These are phyloP conservation scores for Scedosporium apiospermum DNA, from an alignment of 2,329 filamentous ascomycete species.

Conservation along the genomic window DNA sequence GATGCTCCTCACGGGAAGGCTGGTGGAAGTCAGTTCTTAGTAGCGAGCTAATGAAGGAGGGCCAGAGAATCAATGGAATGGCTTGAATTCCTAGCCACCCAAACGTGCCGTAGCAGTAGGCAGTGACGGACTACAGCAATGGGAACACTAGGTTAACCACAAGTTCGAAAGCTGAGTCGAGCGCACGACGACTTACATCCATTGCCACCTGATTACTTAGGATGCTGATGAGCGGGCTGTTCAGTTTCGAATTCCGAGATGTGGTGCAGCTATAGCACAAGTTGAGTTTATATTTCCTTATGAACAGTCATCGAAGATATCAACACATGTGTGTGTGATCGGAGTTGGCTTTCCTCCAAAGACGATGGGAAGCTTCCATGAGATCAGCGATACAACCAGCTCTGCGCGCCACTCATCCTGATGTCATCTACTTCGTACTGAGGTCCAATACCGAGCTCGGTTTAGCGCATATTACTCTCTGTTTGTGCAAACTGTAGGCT, in stretches of 20 bases:
- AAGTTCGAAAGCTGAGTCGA: not conserved
- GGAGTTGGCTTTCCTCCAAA: too few species aligned
- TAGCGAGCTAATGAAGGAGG: conserved; percentile 35
- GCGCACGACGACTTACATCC: conserved; percentile 15
- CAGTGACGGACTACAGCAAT: conserved; percentile 31
- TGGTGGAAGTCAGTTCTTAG: conserved; percentile 24
- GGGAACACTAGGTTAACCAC: not conserved
- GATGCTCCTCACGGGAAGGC: conserved; percentile 18
- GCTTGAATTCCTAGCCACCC: conserved; percentile 41
- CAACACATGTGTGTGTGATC: too few species aligned
- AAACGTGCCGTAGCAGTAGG: conserved; percentile 41
- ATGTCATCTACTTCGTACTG: too few species aligned
- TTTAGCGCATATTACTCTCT: too few species aligned
- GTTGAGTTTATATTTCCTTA: not conserved
- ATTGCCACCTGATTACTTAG: conserved; percentile 9
- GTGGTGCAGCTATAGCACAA: not conserved
- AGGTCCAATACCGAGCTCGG: too few species aligned
- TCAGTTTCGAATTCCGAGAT: not conserved
- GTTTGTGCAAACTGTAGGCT: too few species aligned
- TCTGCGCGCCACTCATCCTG: too few species aligned
- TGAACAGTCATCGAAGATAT: too few species aligned
- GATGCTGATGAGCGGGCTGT: not conserved
- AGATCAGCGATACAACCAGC: too few species aligned
- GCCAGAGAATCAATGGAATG: conserved; percentile 36
- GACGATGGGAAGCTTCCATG: too few species aligned